phyloP scores from a whole-genome alignment of 202 grass and related monocot species.

The Panicum virgatum region DNA sequence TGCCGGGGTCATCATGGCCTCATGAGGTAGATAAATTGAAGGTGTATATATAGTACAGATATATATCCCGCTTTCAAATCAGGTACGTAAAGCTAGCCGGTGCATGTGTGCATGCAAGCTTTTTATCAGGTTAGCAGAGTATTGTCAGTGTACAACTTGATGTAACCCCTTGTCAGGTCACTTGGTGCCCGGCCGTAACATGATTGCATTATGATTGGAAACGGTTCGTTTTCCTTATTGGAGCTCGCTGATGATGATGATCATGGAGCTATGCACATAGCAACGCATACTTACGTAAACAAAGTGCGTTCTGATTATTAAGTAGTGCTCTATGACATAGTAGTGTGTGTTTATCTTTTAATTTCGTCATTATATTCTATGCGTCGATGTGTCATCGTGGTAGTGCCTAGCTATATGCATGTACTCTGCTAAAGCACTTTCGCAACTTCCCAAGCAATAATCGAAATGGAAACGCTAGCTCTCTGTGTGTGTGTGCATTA shows the following conservation, averaged over 20 bases:
- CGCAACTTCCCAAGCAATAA: background rate
- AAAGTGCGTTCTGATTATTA: background rate
- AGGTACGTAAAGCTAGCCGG: background rate
- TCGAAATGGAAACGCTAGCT: background rate
- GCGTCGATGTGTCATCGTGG: background rate
- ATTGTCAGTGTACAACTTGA: conserved; percentile 38
- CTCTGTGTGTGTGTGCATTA: background rate
- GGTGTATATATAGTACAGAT: background rate
- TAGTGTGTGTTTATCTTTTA: background rate
- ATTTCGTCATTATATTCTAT: background rate
- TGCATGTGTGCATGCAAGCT: conserved; percentile 32
- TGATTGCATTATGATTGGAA: conserved; percentile 51
- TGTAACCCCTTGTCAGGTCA: conserved; percentile 27
- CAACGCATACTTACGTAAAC: background rate
- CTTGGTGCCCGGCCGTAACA: conserved; percentile 37
- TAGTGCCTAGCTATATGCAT: background rate
- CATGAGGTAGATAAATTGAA: background rate
- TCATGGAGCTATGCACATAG: conserved; percentile 10
- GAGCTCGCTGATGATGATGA: background rate
- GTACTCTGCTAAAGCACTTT: background rate
- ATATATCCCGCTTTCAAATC: background rate
- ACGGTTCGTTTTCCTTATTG: conserved; percentile 37
- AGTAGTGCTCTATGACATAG: no score
- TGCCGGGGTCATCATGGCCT: no score
- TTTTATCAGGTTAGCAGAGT: conserved; percentile 39